Evolutionary conservation across 768 basidiomycete genomes (phyloP), one percentile per base, ranked within the genome.

Genomic region (Saitozyma sp.): DNA sequence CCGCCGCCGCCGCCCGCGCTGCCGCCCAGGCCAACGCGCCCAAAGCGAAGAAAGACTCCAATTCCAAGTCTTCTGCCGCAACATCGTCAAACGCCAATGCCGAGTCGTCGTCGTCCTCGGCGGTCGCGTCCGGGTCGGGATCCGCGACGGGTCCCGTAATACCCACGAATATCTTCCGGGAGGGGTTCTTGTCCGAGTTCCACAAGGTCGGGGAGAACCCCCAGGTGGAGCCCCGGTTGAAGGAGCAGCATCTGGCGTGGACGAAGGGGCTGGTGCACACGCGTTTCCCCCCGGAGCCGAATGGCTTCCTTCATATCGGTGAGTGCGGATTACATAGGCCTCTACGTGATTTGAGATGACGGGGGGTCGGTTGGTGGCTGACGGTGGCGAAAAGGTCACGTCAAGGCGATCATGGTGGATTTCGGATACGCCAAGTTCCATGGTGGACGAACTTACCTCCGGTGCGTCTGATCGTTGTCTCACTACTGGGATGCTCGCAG

Each of bases 341-440:
- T 29, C 29, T 42, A 13, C 11, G 7, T 20, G 40, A 16, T 46
- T 7, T 8, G 43, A 16, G 5, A 10, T 46, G 54, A n/a, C 20
- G 3, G 6, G 16, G 13, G 8, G 19, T 13, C 19, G 17, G 37
- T 7, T 11, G 11, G n/a, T 9, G 20, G 58, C 43, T 62, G 42
- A 48, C 13, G 53, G 92, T 2, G 29, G 29, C 29, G 29, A 71
- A 89, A 92, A 68, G 95, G 95, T 3, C 96, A 99, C 75, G 97
- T 94, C 54, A 99, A 99, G 77, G 95, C 96, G 3, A 97, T 99
- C 73, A 95, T 96, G 72, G 88, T 98, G 64, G 90, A 94, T 79
- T 99, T 98, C 78, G 96, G 96, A n/a, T 99, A 92, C 76, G 96
- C 96, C 41, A 92, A 92, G 13, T 87, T 93, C 78, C 84, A 96